Evolutionary conservation across 495 filamentous ascomycete genomes (phyloP), one percentile per base, ranked within the genome.

Genomic region (Lichenothelia convexa): DNA sequence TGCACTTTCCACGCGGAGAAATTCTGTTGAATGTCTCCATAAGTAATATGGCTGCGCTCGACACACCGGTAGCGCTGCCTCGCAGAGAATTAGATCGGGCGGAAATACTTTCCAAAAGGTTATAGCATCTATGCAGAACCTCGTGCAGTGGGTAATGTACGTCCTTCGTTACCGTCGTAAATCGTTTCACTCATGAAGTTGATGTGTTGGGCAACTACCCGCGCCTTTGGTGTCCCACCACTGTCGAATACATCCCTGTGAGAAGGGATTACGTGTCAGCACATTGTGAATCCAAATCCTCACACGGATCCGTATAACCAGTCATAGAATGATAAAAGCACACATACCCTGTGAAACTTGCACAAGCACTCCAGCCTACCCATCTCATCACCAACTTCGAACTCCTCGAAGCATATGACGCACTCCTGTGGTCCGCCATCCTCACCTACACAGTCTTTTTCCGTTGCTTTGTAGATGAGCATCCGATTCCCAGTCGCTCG

Each of bases 401-500:
- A 95, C 46, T 97, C 91, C 54, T 93, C 91, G 45, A 97, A 78
- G 46, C 89, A 97, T 39, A 97, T 94, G 2, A 82, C 78, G 52
- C 89, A 97, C 56, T 97, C 89, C 5, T 64, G 60, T 32, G 37
- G 39, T 18, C 52, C 50, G 5, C 68, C 67, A 37, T 68, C 73
- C 36, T 76, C 70, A 17, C 74, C 75, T 5, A 85, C 60, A 47
- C 82, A 89, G 53, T 97, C 89, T 58, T 94, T 93, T 50, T 93
- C 87, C 1, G 76, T 89, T 1, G 89, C 89, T 13, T 59, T 61
- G 49, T 89, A 95, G n/a, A 63, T 46, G 3, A 77, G 51, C 48
- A 55, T 53, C 34, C 46, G 44, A 37, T 44, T 34, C 5, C 12
- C 32, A 3, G 39, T 38, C 4, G 27, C 21, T 27, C 35, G 35